Conservation (phyloP, 371 early-diverging fungal species). For the Syncephalastrum monosporum region DNA sequence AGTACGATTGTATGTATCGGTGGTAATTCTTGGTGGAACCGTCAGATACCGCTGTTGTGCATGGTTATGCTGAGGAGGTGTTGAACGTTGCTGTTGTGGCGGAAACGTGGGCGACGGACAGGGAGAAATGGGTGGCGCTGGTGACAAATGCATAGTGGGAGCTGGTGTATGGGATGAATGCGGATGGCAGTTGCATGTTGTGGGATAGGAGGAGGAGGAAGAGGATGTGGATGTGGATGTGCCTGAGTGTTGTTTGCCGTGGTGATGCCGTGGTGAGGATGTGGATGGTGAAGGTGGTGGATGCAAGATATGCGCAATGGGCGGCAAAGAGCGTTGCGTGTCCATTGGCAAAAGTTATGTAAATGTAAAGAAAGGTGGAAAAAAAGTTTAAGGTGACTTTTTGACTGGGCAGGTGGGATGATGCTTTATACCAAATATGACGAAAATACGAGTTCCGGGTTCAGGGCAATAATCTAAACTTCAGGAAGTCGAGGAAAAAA, state of each 20-base stretch:
- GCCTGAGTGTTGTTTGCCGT: conserved; percentile 3
- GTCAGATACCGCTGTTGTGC: background rate
- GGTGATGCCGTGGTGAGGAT: conserved; percentile 8
- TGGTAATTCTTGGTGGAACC: conserved; percentile 6
- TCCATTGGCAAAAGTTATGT: background rate
- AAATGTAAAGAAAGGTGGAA: conserved; percentile 1
- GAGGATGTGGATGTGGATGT: background rate
- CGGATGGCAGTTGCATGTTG: background rate
- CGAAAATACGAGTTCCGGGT: conserved; percentile 5
- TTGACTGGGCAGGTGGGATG: background rate
- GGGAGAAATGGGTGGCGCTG: conserved; percentile 14
- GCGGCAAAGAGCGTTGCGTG: conserved; percentile 23
- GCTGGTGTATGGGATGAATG: background rate
- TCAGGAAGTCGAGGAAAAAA: too few relatives aligned
- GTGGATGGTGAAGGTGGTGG: conserved; percentile 12
- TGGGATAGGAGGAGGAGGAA: too few relatives aligned
- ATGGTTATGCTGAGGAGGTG: background rate
- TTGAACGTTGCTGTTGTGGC: background rate
- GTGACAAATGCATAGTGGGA: conserved; percentile 5
- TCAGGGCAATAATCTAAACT: too few relatives aligned
- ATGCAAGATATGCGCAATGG: conserved; percentile 28
- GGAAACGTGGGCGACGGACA: conserved; percentile 4
- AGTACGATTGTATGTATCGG: background rate
- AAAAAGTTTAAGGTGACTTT: conserved; percentile 4
- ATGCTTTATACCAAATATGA: conserved; percentile 11